phyloP scores from a whole-genome alignment of 208 protist genomes.

The Crithidia thermophila region DNA sequence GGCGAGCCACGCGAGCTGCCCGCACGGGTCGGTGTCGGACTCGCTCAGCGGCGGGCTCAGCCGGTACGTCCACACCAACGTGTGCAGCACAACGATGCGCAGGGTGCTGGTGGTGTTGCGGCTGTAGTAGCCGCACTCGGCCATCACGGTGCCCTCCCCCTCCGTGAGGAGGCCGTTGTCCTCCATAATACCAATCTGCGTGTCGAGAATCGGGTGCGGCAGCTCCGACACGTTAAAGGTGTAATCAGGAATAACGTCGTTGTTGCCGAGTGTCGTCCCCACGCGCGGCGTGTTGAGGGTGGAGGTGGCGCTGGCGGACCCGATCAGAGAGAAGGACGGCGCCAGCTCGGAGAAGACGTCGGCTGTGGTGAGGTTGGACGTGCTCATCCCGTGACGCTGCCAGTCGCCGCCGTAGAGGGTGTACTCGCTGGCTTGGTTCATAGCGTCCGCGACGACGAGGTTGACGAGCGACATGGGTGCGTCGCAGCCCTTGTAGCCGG shows the following conservation, averaged over 20 bases:
- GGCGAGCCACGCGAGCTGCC: constrained; percentile 69
- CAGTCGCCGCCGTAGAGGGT: constrained; percentile 67
- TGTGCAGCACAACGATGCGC: constrained; percentile 65
- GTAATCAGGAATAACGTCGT: constrained; percentile 80
- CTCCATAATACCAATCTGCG: constrained; percentile 34
- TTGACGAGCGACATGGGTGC: constrained; percentile 48
- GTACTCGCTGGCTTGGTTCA: constrained; percentile 30
- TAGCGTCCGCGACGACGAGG: constrained; percentile 41
- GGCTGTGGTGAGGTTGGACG: constrained; percentile 17
- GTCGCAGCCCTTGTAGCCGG: constrained; percentile 58
- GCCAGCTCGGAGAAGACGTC: constrained; percentile 27
- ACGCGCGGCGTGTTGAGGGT: constrained; percentile 2
- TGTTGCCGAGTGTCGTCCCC: constrained; percentile 65
- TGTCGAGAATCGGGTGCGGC: constrained; percentile 30
- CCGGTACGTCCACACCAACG: constrained; percentile 64
- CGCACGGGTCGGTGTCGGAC: constrained; percentile 65
- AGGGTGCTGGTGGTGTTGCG: constrained; percentile 22
- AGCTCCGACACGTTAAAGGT: constrained; percentile 38
- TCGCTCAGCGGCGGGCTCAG: constrained; percentile 47
- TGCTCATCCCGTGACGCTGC: constrained; percentile 66
- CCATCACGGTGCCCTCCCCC: constrained; percentile 34
- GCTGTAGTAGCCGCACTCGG: constrained; percentile 65
- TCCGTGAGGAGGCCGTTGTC: constrained; percentile 32
- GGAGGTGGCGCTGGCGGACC: neutral
- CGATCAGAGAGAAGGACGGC: constrained; percentile 17